Base-by-base conservation (phyloP, 345 rosid species). In the Leavenworthia alabamica region DNA sequence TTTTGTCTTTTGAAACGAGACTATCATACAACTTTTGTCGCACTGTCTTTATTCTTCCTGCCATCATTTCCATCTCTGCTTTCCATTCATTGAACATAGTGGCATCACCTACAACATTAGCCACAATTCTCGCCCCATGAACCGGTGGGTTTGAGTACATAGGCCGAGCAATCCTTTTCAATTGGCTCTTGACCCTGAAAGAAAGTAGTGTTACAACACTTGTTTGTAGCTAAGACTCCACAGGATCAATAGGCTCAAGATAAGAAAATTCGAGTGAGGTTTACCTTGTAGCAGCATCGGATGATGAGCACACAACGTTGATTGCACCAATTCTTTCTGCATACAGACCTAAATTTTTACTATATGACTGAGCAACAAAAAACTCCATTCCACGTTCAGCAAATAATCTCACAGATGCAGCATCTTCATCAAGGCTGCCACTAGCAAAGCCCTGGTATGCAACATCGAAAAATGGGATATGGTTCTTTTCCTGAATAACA, bases 371-470 rank as follows among this genome's bases (percentile, higher is more conserved):
- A 72, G 97, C 99, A 49, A 84, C 90, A 14, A 93, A 77, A 76
- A 85, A 75, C 79, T 93, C 99, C 86, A 84, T 82, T 32, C 86
- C 90, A 19, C 90, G 85, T 1, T 81, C 83, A 50, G 89, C 92
- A 76, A 93, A 85, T 75, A 84, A 60, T 72, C 99, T 87, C 73
- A 87, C 95, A 63, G 97, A 89, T 56, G 85, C 55, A 41, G 99
- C 99, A 72, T 93, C 99, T 60, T 67, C 76, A 42, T 87, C 97
- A 67, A 89, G 96, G 83, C 99, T 87, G 72, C 99, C 97, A 75
- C 97, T 93, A 36, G 99, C 99, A 78, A 93, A 93, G 57, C 99
- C 99, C 99, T 93, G 97, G 81, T 93, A 93, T 29, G 99, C 99
- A 74, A 93, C 95, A 72, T 89, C 97, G 5, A 89, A 93, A 77